Base-by-base conservation (phyloP, 768 basidiomycete genomes). In the Pisolithus microcarpus region DNA sequence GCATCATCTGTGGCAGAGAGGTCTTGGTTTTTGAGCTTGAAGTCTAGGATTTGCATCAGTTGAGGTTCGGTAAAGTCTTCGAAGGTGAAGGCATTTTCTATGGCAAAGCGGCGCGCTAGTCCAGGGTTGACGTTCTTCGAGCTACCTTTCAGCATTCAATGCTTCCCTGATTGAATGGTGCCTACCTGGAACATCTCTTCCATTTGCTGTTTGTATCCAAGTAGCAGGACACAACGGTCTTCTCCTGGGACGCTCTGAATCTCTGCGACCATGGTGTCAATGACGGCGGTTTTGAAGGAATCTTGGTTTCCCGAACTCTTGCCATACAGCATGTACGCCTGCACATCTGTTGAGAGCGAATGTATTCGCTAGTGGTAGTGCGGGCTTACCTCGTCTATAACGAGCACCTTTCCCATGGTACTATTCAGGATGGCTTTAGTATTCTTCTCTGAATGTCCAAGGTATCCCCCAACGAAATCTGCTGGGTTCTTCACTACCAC, bases 221-320 rank as follows among this genome's bases (percentile, higher is more conserved):
- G 60, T 40, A 86, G 62, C 10, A 87, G 66, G 0, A 87, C 80
- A 48, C 82, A 84, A 28, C 83, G 73, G 59, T 86, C 84, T 59
- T 87, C 85, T 4, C 84, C 83, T 1, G 81, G 80, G 0, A 74
- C 74, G 42, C 75, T 82, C 56, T 87, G 84, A 3, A 87, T 77
- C 61, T 87, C 85, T 0, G 85, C 85, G 0, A 87, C 84, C 26
- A 87, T 77, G 0, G 84, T 85, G 58, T 87, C 85, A 26, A 86
- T 83, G 38, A 87, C 85, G 0, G 82, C 74, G 1, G 80, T 82
- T 55, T 84, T 85, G 64, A 67, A 85, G 0, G 70, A 62, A 54
- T 86, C 82, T 15, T 56, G 66, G 8, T 26, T 26, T 2, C 67
- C 68, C 34, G 48, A 26, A 4, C 64, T 64, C 9, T 64, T 61